Percentiles rank a stretch among this genome's conserved stretches.
Conservation (phyloP, 495 filamentous ascomycete genomes). For the Chaetomium tenue region DNA sequence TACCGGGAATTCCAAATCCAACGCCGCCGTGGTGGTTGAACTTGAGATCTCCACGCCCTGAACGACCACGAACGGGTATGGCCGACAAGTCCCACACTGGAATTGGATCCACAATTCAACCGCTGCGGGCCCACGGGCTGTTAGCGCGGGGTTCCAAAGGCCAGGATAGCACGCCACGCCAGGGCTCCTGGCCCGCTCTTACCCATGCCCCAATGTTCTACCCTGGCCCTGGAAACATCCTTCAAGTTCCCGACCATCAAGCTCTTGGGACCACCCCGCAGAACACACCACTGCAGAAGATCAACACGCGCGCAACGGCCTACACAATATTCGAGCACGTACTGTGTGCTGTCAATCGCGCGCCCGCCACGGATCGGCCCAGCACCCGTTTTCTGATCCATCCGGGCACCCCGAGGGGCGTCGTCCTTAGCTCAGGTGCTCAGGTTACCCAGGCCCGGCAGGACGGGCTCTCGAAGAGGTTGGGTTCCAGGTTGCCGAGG, state of each 20-base stretch:
- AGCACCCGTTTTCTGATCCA: background rate
- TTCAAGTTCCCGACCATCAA: conserved; percentile 10
- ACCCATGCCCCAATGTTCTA: conserved; percentile 3
- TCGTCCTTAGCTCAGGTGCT: background rate
- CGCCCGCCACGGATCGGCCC: background rate
- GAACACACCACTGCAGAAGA: background rate
- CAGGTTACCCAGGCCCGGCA: conserved; percentile 10
- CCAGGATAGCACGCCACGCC: conserved; percentile 8
- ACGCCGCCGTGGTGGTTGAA: too few species aligned
- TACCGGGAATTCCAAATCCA: too few species aligned
- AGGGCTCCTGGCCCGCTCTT: conserved; percentile 7
- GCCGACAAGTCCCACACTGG: background rate
- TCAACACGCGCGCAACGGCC: conserved; percentile 1
- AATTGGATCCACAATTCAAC: conserved; percentile 11
- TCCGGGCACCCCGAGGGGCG: background rate
- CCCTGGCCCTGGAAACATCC: conserved; percentile 14
- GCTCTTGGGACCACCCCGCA: background rate
- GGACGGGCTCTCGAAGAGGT: conserved; percentile 13
- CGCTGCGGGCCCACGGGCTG: conserved; percentile 11
- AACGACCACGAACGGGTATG: background rate
- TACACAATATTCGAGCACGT: background rate
- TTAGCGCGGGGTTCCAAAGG: conserved; percentile 11
- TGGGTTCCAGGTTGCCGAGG: conserved; percentile 12
- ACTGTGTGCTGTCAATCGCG: background rate
- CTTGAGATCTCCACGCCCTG: background rate